Percentiles rank a stretch among this genome's conserved stretches.
Conservation (phyloP, 768 basidiomycete genomes). For the Kwoniella bestiolae region DNA sequence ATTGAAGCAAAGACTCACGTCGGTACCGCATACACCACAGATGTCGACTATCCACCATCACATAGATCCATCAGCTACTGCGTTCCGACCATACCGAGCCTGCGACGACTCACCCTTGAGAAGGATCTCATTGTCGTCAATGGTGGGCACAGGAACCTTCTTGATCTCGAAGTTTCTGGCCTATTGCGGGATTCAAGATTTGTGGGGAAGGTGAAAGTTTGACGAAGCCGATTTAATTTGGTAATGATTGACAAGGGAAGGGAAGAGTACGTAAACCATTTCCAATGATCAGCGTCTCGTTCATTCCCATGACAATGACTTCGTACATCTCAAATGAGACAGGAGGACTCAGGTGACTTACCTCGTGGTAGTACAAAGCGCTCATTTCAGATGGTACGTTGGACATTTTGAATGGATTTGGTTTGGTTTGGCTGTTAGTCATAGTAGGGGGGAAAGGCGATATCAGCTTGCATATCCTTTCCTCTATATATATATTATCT, state of each 20-base stretch:
- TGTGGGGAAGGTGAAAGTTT: conserved; percentile 9
- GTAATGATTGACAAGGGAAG: neutral
- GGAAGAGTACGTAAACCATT: conserved; percentile 1
- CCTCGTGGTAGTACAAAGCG: conserved; percentile 73
- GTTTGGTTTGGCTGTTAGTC: neutral
- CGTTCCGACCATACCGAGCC: neutral
- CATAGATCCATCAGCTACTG: neutral
- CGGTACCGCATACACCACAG: conserved; percentile 67
- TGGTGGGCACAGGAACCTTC: conserved; percentile 69
- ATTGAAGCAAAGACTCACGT: conserved; percentile 53
- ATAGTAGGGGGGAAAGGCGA: neutral
- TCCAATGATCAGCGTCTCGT: conserved; percentile 25
- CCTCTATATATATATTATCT: neutral
- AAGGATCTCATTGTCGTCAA: conserved; percentile 72
- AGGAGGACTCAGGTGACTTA: conserved; percentile 54
- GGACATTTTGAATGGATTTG: conserved; percentile 30
- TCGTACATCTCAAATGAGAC: neutral
- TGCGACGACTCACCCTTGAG: conserved; percentile 66
- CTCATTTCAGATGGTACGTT: conserved; percentile 62
- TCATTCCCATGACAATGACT: conserved; percentile 20
- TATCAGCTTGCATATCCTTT: neutral
- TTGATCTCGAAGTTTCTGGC: conserved; percentile 70
- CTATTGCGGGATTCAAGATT: conserved; percentile 58
- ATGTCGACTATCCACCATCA: conserved; percentile 41
- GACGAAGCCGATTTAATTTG: neutral